Evolutionary conservation across 768 basidiomycete genomes (phyloP), one percentile per base, ranked within the genome.

Genomic region (Aureoboletus auriporus): DNA sequence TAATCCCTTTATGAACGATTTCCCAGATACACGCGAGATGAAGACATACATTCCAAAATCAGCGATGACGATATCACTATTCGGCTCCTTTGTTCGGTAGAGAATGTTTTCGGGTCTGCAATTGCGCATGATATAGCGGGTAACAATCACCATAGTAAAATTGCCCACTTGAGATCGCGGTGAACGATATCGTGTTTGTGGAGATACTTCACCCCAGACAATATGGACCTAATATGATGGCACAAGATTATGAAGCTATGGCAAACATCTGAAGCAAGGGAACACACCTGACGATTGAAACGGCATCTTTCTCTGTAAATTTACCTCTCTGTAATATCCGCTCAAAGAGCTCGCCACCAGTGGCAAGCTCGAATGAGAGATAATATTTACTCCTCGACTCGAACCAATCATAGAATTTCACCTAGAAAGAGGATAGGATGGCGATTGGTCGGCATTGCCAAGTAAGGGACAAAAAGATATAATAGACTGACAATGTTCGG

Each of bases 381-480:
- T 94, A 98, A 67, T 92, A 97, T 70, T 96, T 97, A 13, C 84
- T 78, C 54, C 93, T 75, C 8, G 89, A 92, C 62, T 98, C 96
- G 64, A 98, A 98, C 83, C 88, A 92, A 65, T 96, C 93, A 66
- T 86, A 94, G 61, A 96, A 93, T 63, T 94, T 95, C 48, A 96
- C 91, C 91, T 93, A 28, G n/a, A 26, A 29, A 4, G 20, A 16
- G 11, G 8, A 23, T 6, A 23, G 12, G 3, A 20, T n/a, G 39
- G 1, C 38, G 11, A 51, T 47, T 39, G 39, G 36, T 39, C 2
- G 12, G 29, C 17, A 9, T 39, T 14, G 37, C 23, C 4, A 20
- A 9, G 4, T 4, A 31, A 48, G 10, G 34, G n/a, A 42, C 5
- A 4, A 3, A 39, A 43, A 17, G 12, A 38, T 5, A 6, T 2